phyloP scores from a whole-genome alignment of 495 filamentous ascomycete genomes.

The Penicillium longicatenatum region DNA sequence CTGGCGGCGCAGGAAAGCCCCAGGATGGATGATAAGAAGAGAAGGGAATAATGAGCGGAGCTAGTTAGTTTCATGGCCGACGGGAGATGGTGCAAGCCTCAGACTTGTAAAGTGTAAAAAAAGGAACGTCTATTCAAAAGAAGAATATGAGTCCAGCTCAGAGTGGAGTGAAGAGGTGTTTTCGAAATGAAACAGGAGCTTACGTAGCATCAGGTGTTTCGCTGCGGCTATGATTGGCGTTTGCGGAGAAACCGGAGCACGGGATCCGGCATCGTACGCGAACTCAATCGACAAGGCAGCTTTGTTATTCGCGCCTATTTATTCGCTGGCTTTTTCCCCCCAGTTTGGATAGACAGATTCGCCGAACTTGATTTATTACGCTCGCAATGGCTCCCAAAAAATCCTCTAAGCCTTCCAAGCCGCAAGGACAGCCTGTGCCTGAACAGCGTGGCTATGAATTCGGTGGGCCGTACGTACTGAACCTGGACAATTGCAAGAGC shows the following conservation, averaged over 20 bases:
- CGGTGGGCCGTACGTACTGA: slow-evolving; percentile 74
- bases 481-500: not conserved
- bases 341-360: slow-evolving; percentile 4
- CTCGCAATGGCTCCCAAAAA: slow-evolving; percentile 35
- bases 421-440: slow-evolving; percentile 37
- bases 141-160: slow-evolving; percentile 18
- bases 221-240: slow-evolving; percentile 1
- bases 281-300: not conserved
- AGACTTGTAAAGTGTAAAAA: slow-evolving; percentile 1
- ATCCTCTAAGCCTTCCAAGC: slow-evolving; percentile 19
- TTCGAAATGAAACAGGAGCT: slow-evolving; percentile 12
- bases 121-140: slow-evolving; percentile 11
- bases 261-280: slow-evolving; percentile 30
- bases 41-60: slow-evolving; percentile 24
- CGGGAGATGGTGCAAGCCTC: not conserved
- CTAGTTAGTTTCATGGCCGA: slow-evolving; percentile 26
- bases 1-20: slow-evolving; percentile 28
- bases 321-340: slow-evolving; percentile 6
- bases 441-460: slow-evolving; percentile 76
- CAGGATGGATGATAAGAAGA: slow-evolving; percentile 20
- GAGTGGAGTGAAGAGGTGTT: slow-evolving; percentile 4
- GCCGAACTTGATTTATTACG: not conserved
- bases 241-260: slow-evolving; percentile 23
- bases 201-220: slow-evolving; percentile 22
- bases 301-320: slow-evolving; percentile 10